Percentiles rank a stretch among this genome's conserved stretches.
These are phyloP conservation scores for Magnaporthiopsis incrustans DNA, from an alignment of 2,329 filamentous ascomycete species.

Conservation along the genomic window DNA sequence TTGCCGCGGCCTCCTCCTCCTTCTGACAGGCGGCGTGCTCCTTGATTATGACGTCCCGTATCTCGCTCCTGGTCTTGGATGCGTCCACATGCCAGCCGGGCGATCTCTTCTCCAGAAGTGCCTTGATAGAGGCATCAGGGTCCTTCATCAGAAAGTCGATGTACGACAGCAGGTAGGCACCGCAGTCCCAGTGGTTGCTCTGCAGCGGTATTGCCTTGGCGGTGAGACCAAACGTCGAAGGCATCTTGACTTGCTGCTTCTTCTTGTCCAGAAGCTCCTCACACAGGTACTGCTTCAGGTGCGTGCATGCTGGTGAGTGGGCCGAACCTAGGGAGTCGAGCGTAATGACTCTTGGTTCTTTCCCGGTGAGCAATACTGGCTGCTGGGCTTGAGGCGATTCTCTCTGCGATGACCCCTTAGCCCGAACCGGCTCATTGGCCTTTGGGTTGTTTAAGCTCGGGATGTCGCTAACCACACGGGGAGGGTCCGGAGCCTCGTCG, in stretches of 20 bases:
- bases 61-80: conserved; percentile 51
- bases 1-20: conserved; percentile 29
- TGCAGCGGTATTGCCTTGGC: conserved; percentile 72
- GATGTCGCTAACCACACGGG: conserved; percentile 2
- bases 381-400: background rate
- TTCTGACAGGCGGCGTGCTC: conserved; percentile 52
- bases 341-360: conserved; percentile 67
- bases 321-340: conserved; percentile 72
- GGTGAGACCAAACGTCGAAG: conserved; percentile 45
- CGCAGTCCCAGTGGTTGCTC: conserved; percentile 81
- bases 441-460: conserved; percentile 19
- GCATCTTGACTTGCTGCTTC: conserved; percentile 29
- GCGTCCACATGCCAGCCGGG: conserved; percentile 46
- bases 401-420: background rate
- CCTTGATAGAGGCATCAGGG: conserved; percentile 61
- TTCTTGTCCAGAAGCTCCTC: conserved; percentile 63
- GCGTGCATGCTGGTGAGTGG: conserved; percentile 56
- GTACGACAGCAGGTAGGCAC: conserved; percentile 79
- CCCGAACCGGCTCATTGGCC: conserved; percentile 27
- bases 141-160: conserved; percentile 71
- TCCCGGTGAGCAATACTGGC: conserved; percentile 10
- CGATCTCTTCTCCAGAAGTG: conserved; percentile 53
- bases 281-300: conserved; percentile 68
- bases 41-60: conserved; percentile 58
- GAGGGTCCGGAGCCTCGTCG: background rate